Base-by-base conservation (phyloP, 1,284 basidiomycete species). In the Ustilago hordei region DNA sequence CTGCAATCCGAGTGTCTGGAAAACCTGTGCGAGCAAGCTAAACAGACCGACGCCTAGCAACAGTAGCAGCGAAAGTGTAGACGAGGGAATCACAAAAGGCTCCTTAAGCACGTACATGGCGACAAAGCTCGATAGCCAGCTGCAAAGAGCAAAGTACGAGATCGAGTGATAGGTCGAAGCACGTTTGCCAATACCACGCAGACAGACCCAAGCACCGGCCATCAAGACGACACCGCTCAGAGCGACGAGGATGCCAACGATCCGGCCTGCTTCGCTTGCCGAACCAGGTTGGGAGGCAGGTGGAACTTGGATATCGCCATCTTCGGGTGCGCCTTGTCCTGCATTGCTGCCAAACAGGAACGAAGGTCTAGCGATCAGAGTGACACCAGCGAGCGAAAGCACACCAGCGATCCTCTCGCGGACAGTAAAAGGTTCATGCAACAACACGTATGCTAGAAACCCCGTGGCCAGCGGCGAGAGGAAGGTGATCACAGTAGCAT, bases 401-500 rank as follows among this genome's bases (percentile, higher is more conserved):
- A 90, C 88, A 88, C 91, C 92, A 1, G 92, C 91, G 17, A 91
- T 52, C 2, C 89, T 88, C 84, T 94, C 91, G 68, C 87, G 88
- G 85, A 86, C 84, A 0, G 89, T 89, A 73, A 93, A 90, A 0
- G 85, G 87, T 82, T 95, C 93, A 23, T 89, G 89, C 8, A 95
- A 87, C 36, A 93, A 87, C 4, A 93, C 66, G 7, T 90, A 89
- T 0, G 91, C 93, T 3, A 91, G 86, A 19, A 93, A 83, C 0
- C 90, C 91, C 0, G 92, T 93, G 12, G 89, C 88, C 63, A 91
- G 89, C 0, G 93, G 93, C 0, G 89, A 86, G 8, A 95, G 88
- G 87, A 94, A 94, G 0, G 91, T 91, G 55, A 95, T 88, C 15
- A 93, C 91, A 0, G 91, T 91, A 0, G 91, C 90, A 82, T 94